Percentiles rank a stretch among this genome's conserved stretches.
These are phyloP conservation scores for Apophysomyces elegans DNA, from an alignment of 371 early-diverging fungal genomes.

Conservation along the genomic window DNA sequence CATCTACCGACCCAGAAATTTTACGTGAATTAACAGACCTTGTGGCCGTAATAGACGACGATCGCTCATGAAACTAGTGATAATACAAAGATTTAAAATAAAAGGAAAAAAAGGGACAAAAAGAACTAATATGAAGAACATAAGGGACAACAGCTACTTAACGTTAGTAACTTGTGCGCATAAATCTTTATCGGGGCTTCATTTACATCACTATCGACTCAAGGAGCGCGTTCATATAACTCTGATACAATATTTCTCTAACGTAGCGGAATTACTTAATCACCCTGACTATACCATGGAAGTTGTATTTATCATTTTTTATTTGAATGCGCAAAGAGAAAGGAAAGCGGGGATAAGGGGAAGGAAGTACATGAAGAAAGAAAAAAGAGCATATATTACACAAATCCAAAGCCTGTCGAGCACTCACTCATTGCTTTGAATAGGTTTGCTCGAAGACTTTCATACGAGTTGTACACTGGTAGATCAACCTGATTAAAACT, in stretches of 20 bases:
- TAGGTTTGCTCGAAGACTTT: conserved; percentile 85
- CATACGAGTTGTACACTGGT: conserved; percentile 95
- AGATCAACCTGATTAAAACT: conserved; percentile 99
- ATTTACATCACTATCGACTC: too few species aligned
- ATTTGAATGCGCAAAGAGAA: conserved; percentile 8
- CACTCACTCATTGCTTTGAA: conserved; percentile 94
- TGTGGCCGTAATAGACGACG: conserved; percentile 46
- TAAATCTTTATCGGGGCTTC: too few species aligned
- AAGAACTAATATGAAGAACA: too few species aligned
- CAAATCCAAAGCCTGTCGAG: conserved; percentile 95
- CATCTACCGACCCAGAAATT: conserved; percentile 46
- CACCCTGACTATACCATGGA: not conserved
- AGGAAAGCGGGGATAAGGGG: conserved; percentile 5
- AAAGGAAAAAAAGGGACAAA: too few species aligned
- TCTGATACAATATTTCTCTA: too few species aligned
- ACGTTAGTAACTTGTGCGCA: too few species aligned
- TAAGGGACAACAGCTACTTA: too few species aligned
- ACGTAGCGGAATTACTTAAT: too few species aligned
- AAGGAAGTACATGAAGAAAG: not conserved
- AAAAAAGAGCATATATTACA: conserved; percentile 47
- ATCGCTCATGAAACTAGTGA: conserved; percentile 9
- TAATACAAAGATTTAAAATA: not conserved
- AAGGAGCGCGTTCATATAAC: too few species aligned
- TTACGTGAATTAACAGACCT: conserved; percentile 47
- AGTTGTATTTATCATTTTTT: conserved; percentile 1